Evolutionary conservation across 345 rosid species (phyloP), one percentile per base, ranked within the genome.

Genomic region (Turnera subulata): DNA sequence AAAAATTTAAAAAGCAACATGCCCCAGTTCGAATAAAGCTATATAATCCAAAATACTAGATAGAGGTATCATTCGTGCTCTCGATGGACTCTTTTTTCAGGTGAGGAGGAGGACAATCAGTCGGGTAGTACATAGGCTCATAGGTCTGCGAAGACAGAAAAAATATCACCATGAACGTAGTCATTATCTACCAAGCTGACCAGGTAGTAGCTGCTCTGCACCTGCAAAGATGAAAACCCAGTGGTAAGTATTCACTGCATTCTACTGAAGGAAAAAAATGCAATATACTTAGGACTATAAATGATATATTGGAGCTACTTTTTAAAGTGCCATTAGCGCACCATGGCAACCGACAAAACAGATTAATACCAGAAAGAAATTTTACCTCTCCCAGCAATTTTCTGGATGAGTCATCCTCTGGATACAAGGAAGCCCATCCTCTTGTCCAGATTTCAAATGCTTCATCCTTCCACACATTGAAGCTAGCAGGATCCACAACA

Each of bases 361-460:
- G n/a, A n/a, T n/a, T 8, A 29, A 29, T 8, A 29, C 4, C 8
- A 29, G 46, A 63, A 15, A 25, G 1, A 51, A 40, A 89, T n/a
- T n/a, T n/a, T n/a, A n/a, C 99, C 96, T 89, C 84, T 68, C 82
- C 83, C 0, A 93, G 88, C 77, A 90, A 55, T 45, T 80, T 77
- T 62, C 66, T 74, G 14, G 96, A 75, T 8, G 78, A 64, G 54
- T 85, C 96, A 11, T 78, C 91, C 51, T 84, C 95, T 0, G 87
- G 79, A 77, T 83, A 93, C 74, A 82, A 64, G 50, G 71, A 29
- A 64, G 90, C 95, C 99, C 99, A 93, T 58, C 78, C 78, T 75
- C 81, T 81, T 42, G 96, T 71, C 97, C 99, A 93, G 52, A 85
- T 87, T 64, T 84, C 95, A n/a, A 93, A 93, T 2, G 99, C 99